Evolutionary conservation across 129 eudicot genomes (phyloP).

Genomic region (Flaveria robusta): DNA sequence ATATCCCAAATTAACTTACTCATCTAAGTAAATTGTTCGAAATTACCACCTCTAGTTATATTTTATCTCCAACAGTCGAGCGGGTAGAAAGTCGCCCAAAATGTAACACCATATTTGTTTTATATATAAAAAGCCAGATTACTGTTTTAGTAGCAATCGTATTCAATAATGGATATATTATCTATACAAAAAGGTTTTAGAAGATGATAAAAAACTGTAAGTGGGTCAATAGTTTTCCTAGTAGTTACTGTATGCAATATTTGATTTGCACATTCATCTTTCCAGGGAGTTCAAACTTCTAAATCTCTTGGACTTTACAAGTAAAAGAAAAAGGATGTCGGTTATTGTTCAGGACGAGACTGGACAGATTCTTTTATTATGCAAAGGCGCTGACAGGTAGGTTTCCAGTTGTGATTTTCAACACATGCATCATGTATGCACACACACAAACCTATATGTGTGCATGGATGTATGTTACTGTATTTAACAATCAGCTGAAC

Average conservation of each 20-base stretch:
- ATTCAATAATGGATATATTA: neutral
- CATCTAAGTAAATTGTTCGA: neutral
- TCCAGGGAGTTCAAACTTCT: slow-evolving; percentile 90
- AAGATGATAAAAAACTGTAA: neutral
- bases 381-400: slow-evolving; percentile 99
- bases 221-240: neutral
- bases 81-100: too few relatives aligned
- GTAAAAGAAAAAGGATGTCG: slow-evolving; percentile 99
- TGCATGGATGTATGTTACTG: neutral
- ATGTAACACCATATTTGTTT: too few relatives aligned
- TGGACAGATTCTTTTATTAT: slow-evolving; percentile 82
- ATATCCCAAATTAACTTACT: neutral
- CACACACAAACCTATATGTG: neutral
- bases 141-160: neutral
- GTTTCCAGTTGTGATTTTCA: slow-evolving; percentile 8
- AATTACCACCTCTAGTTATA: neutral
- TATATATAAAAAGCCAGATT: neutral
- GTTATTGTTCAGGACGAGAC: slow-evolving; percentile 77
- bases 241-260: neutral
- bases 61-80: neutral
- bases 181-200: neutral
- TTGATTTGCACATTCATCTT: neutral
- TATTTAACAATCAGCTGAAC: neutral
- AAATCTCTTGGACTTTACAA: slow-evolving; percentile 85
- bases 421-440: neutral